A percentile compares a stretch with the other conserved stretches of the same genome.
phyloP scores from a whole-genome alignment of 2,329 filamentous ascomycete genomes.

The Aspergillus caelatus region DNA sequence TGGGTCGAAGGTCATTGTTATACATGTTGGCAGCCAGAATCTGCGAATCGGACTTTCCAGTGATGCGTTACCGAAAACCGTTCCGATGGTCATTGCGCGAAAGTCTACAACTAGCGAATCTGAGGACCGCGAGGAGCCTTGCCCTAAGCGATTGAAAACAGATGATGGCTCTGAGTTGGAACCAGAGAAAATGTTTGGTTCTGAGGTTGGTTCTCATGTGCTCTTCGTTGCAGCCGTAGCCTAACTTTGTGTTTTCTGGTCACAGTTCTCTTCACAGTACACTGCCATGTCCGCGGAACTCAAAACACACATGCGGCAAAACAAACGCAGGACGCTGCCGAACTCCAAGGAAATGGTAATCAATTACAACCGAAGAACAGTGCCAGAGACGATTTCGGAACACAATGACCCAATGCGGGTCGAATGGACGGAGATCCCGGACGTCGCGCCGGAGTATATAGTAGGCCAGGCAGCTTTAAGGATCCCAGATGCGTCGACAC shows the following conservation, averaged over 20 bases:
- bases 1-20: slow-evolving; percentile 88
- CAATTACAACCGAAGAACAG: slow-evolving; percentile 86
- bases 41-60: slow-evolving; percentile 92
- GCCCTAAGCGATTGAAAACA: slow-evolving; percentile 66
- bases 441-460: slow-evolving; percentile 73
- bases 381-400: slow-evolving; percentile 83
- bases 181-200: slow-evolving; percentile 81
- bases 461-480: slow-evolving; percentile 80
- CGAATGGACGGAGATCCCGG: slow-evolving; percentile 86
- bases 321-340: slow-evolving; percentile 93
- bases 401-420: slow-evolving; percentile 94
- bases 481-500: slow-evolving; percentile 84
- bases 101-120: slow-evolving; percentile 78
- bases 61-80: slow-evolving; percentile 89
- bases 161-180: slow-evolving; percentile 55
- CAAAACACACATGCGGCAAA: slow-evolving; percentile 85
- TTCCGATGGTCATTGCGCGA: slow-evolving; percentile 89
- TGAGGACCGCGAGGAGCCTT: slow-evolving; percentile 78
- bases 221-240: background rate
- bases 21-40: slow-evolving; percentile 95
- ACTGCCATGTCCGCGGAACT: slow-evolving; percentile 82
- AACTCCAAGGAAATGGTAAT: slow-evolving; percentile 95
- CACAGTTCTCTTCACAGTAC: slow-evolving; percentile 66
- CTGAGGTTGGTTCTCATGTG: slow-evolving; percentile 63
- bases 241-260: slow-evolving; percentile 2